Evolutionary conservation across 208 protist genomes (phyloP).

Genomic region (Tritrichomonas musculus): DNA sequence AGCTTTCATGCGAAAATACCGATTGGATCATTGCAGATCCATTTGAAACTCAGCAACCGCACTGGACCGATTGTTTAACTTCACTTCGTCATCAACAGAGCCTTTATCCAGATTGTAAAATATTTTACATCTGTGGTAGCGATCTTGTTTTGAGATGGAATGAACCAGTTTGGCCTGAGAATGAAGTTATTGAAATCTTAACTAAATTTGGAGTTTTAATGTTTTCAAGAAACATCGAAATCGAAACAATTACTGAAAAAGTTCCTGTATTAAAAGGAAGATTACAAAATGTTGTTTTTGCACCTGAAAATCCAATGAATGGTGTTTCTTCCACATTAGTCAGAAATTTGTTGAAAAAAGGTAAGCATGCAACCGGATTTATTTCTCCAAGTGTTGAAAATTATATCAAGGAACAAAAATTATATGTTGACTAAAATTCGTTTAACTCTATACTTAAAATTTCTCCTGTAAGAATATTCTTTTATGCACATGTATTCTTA

Average conservation of each 20-base stretch:
- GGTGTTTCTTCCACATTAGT: neutral
- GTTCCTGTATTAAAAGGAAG: neutral
- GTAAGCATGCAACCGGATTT: neutral
- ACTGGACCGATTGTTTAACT: neutral
- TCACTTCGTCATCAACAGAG: neutral
- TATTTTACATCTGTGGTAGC: neutral
- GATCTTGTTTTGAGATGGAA: conserved; percentile 10
- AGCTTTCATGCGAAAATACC: neutral
- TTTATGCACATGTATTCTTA: too few relatives aligned
- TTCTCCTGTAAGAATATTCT: too few relatives aligned
- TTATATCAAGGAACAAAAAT: neutral
- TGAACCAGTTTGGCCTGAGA: neutral
- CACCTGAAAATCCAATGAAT: neutral
- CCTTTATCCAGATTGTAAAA: neutral
- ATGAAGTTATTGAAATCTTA: neutral
- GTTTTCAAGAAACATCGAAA: neutral
- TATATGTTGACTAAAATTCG: too few relatives aligned
- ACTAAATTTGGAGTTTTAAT: neutral
- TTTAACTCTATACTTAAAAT: too few relatives aligned
- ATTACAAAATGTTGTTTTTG: neutral
- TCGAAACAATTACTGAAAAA: neutral
- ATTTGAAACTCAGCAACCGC: neutral
- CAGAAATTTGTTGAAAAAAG: neutral
- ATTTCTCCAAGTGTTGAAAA: neutral
- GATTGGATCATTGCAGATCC: neutral